Conservation (phyloP, 129 eudicot genomes). For the Escallonia herrerae region DNA sequence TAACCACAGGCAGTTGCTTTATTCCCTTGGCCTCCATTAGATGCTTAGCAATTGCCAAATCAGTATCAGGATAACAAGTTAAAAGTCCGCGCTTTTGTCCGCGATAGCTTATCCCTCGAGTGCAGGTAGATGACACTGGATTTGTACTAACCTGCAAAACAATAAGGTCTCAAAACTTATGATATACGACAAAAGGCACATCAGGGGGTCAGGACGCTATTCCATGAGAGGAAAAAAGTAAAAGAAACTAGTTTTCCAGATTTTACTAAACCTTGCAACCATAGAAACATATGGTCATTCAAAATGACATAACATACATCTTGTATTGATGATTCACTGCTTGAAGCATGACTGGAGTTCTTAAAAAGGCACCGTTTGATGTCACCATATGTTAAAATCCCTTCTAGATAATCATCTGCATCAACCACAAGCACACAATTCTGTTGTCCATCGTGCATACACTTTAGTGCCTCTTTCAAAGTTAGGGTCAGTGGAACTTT, state of each 20-base stretch:
- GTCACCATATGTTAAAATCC: constrained; percentile 84
- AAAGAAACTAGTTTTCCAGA: not conserved
- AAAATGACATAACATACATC: constrained; percentile 43
- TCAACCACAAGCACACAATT: constrained; percentile 72
- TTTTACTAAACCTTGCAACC: not conserved
- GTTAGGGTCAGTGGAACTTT: constrained; percentile 43
- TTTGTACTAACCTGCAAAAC: constrained; percentile 52
- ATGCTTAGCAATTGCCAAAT: constrained; percentile 76
- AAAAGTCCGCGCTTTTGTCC: constrained; percentile 83
- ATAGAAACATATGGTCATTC: not conserved
- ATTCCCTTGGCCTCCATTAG: constrained; percentile 95
- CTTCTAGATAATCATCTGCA: constrained; percentile 64
- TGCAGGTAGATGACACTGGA: constrained; percentile 66
- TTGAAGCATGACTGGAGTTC: constrained; percentile 38
- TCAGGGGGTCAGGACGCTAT: too few relatives aligned
- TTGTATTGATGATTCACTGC: constrained; percentile 34
- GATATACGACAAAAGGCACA: too few relatives aligned
- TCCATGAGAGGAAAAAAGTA: too few relatives aligned
- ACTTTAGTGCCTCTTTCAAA: constrained; percentile 56
- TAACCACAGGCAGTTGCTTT: constrained; percentile 85
- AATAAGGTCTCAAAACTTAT: too few relatives aligned
- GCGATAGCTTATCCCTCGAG: constrained; percentile 78
- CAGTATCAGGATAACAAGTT: constrained; percentile 96
- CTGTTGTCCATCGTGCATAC: constrained; percentile 70
- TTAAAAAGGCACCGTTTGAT: constrained; percentile 47